Evolutionary conservation across 2,329 filamentous ascomycete species (phyloP), one percentile per base, ranked within the genome.

Genomic region (Fusarium continuum): DNA sequence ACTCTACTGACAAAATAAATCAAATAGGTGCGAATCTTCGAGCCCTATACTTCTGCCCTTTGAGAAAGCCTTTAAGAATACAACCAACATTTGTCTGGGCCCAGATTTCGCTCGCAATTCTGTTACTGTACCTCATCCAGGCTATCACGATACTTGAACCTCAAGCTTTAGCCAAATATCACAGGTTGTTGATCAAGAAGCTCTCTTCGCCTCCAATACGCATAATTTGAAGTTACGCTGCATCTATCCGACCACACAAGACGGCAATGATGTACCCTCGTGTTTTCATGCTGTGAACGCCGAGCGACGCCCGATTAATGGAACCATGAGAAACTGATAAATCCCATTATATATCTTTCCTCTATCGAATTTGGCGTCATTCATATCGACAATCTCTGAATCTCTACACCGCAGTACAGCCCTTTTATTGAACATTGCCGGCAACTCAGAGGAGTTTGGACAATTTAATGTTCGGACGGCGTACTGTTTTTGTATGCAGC

Each of bases 201-300:
- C 34, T 23, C 26, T 16, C 16, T 17, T 23, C n/a, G 8, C 13
- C 14, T 43, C 29, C 16, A 41, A 28, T 31, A 39, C 7, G 11
- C 35, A 54, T 16, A 14, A 19, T 29, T 36, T 48, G 40, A 53
- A 50, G 17, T n/a, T n/a, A 5, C 31, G 19, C 35, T 49, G 38
- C 32, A 46, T 26, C 23, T 56, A 26, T 31, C 35, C 28, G 31
- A n/a, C 28, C 11, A 28, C 35, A 26, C 32, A 52, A 39, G 32
- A 44, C 38, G 22, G 14, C 26, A 39, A 50, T 35, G 13, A 47
- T 48, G 36, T 29, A 41, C 19, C 45, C 41, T 34, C 38, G 32
- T 55, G 41, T 45, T 26, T 45, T 45, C 41, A 56, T 66, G 68
- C 11, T 45, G 55, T 69, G 49, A 25, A 38, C 50, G 22, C 57